Evolutionary conservation across 2,329 filamentous ascomycete species (phyloP).

Genomic region (Colletotrichum graminicola): DNA sequence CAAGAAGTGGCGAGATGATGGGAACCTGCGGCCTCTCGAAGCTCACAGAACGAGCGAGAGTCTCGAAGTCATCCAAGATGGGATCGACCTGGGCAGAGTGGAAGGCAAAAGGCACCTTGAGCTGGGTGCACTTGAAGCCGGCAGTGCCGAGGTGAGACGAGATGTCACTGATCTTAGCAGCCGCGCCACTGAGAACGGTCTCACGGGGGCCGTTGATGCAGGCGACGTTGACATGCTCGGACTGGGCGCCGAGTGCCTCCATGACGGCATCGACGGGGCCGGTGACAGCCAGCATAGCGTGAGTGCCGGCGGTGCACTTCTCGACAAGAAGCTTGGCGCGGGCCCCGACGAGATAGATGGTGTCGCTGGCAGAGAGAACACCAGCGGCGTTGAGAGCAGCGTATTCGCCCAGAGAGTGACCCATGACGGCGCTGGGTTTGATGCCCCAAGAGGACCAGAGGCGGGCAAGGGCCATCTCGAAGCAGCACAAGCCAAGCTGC

Average conservation of each 20-base stretch:
- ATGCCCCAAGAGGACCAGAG: constrained; percentile 70
- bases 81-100: constrained; percentile 66
- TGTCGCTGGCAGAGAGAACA: constrained; percentile 77
- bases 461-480: constrained; percentile 69
- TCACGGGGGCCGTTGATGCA: constrained; percentile 83
- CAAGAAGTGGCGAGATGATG: constrained; percentile 76
- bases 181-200: constrained; percentile 73
- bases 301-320: constrained; percentile 74
- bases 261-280: constrained; percentile 64
- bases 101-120: constrained; percentile 66
- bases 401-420: constrained; percentile 79
- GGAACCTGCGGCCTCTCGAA: constrained; percentile 65
- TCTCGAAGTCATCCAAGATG: constrained; percentile 70
- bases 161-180: constrained; percentile 58
- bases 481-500: constrained; percentile 66
- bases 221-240: constrained; percentile 63
- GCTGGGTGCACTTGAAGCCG: constrained; percentile 58
- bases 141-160: constrained; percentile 51
- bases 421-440: constrained; percentile 66
- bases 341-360: constrained; percentile 77
- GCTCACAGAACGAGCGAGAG: constrained; percentile 53
- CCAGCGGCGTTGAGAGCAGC: constrained; percentile 78
- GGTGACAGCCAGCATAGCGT: constrained; percentile 68
- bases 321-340: constrained; percentile 75
- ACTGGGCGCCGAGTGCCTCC: constrained; percentile 61